Percentiles rank a stretch among this genome's conserved stretches.
Conservation (phyloP, 192 early-diverging fungal species). For the Coemansia sp. region DNA sequence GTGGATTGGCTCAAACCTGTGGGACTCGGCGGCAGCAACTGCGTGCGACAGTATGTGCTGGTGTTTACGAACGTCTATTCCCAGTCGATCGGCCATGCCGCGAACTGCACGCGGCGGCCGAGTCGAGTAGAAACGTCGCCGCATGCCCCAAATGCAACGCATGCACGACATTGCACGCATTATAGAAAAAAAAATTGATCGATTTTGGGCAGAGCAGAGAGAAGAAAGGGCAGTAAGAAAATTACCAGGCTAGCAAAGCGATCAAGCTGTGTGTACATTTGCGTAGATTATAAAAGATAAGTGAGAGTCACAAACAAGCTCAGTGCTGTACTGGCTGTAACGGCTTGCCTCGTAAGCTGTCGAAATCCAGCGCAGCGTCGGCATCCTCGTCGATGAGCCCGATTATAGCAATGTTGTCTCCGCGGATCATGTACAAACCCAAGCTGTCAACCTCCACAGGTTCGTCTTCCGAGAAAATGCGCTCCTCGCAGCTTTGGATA, state of each 20-base stretch:
- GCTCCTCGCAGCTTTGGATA: slow-evolving; percentile 52
- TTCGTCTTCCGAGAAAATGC: slow-evolving; percentile 55
- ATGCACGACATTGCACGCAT: background rate
- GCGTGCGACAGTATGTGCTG: slow-evolving; percentile 50
- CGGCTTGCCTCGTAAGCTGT: slow-evolving; percentile 15
- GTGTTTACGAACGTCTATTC: slow-evolving; percentile 43
- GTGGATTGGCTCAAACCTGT: slow-evolving; percentile 59
- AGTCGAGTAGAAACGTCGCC: slow-evolving; percentile 10
- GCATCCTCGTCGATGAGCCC: slow-evolving; percentile 45
- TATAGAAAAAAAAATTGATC: background rate
- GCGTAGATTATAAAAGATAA: background rate
- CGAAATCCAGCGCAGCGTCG: slow-evolving; percentile 35
- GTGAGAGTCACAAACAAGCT: too few relatives aligned
- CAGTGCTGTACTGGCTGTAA: slow-evolving; percentile 30
- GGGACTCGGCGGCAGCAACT: slow-evolving; percentile 33
- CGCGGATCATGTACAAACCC: slow-evolving; percentile 55
- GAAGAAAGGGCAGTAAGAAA: background rate
- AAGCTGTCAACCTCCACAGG: slow-evolving; percentile 51
- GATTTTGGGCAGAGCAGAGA: too few relatives aligned
- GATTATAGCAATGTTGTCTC: slow-evolving; percentile 53
- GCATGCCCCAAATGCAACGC: slow-evolving; percentile 1
- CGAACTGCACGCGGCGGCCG: slow-evolving; percentile 51
- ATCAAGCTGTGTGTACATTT: background rate
- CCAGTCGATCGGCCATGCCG: slow-evolving; percentile 64
- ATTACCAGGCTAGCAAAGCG: background rate